Conservation (phyloP, 306 rosid genomes). For the Rosa persica region DNA sequence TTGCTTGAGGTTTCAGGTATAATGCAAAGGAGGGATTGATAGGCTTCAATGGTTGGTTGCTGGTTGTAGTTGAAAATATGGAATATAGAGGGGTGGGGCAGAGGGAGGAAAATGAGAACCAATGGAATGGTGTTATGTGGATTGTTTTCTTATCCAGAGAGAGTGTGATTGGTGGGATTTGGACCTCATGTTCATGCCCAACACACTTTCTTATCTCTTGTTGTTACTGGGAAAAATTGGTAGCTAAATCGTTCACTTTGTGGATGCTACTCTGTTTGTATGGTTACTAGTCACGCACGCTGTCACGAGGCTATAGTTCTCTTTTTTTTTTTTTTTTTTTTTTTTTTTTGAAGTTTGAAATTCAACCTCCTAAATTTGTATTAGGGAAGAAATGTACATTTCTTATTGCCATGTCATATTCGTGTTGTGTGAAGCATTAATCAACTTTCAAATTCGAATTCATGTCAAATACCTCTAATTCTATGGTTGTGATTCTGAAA, state of each 20-base stretch:
- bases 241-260: neutral
- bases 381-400: no score
- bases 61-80: constrained; percentile 5
- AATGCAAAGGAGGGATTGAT: constrained; percentile 4
- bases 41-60: constrained; percentile 21
- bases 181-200: constrained; percentile 48
- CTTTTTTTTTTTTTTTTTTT: no score
- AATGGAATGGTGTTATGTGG: constrained; percentile 45
- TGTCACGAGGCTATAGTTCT: neutral
- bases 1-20: constrained; percentile 8
- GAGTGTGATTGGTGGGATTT: constrained; percentile 19
- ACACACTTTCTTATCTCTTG: constrained; percentile 50
- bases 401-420: no score
- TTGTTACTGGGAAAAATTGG: neutral
- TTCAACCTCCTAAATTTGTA: neutral
- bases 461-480: no score
- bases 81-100: constrained; percentile 33
- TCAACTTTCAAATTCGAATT: no score
- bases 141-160: constrained; percentile 70
- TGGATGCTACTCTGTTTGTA: neutral
- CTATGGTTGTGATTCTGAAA: no score
- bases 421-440: no score
- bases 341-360: no score
- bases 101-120: constrained; percentile 41
- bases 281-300: neutral